Base-by-base conservation (phyloP, 805 yeast species). In the Tetrapisispora taiwanensis region DNA sequence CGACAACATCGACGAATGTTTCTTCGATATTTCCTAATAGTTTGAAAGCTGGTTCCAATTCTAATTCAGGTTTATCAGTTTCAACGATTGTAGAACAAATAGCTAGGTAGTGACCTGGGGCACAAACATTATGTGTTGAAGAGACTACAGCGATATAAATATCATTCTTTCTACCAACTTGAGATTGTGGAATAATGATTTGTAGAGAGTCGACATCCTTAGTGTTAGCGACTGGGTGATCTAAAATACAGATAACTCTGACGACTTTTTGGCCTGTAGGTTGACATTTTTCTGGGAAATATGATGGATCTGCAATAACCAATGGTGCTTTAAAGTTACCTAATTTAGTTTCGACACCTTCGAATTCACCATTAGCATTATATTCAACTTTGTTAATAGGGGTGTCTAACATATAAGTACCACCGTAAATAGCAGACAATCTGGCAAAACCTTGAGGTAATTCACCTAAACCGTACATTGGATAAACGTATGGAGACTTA, bases 391-490 rank as follows among this genome's bases (percentile, higher is more conserved):
- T 95, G 48, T 92, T 95, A 50, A 92, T 79, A 39, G 97, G 96
- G 28, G 95, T 90, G 62, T 88, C 95, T 60, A 92, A 76, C 98
- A 92, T 92, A 63, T 88, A 92, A 17, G 97, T 90, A 58, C 98
- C 98, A 51, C 98, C 98, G 60, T 92, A 88, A 52, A 92, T 90
- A 22, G 98, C 98, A 42, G 95, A 81, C 49, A 92, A 76, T 63
- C 98, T 77, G 10, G 97, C 97, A 70, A 92, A 92, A 8, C 97
- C 98, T 69, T 92, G 98, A n/a, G 98, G 98, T 48, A 92, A 73
- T 66, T 92, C 98, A 42, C 98, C 98, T 46, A 92, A 74, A 7
- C 98, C 98, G 60, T 92, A 92, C 58, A 90, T 71, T 39, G 98
- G 98, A 62, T 92, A 92, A 49, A 92, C 75, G 63, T 92, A 92